Base-by-base conservation (phyloP, 345 rosid species). In the Pistacia integerrima region DNA sequence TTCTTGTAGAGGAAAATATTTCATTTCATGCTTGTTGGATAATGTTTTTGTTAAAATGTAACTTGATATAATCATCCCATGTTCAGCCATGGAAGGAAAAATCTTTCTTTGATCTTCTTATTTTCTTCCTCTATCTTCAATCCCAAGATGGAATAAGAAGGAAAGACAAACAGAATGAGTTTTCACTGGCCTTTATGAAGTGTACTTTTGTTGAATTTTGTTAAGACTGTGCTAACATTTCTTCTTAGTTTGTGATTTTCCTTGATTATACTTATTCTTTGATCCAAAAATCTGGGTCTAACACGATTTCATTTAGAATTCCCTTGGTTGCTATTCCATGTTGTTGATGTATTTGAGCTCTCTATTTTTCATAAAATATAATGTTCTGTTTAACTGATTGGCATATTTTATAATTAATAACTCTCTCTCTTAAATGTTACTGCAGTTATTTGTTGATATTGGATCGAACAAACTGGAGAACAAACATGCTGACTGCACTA, bases 381-480 rank as follows among this genome's bases (percentile, higher is more conserved):
- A 30, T 30, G 33, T 61, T 60, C 13, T 54, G 61, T 22, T 52
- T 46, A 62, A 46, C 22, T 16, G 4, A 13, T 22, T 5, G 9
- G 52, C 20, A n/a, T 33, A 46, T 36, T 62, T 72, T 35, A 16
- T 9, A 46, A 57, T 48, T 36, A 16, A 12, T 10, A 56, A 52
- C 69, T 62, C 8, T 1, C 20, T 57, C 48, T 13, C 36, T 28
- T 74, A 8, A 41, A 72, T 81, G 59, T 73, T 73, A 35, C 62
- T 82, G 82, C 87, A 93, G 97, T 52, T 96, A 93, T 78, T 76
- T 96, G 70, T 81, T 93, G 94, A 84, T 96, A 73, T 71, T 96
- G 84, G 99, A 96, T 70, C 93, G 97, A 67, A 96, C 98, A 30
- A 95, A 93, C 73, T 95, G 98, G 99, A 95, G 84, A 83, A 91